Percentiles rank a stretch among this genome's conserved stretches.
Evolutionary conservation across 1,139 yeast genomes (phyloP).

Genomic region (Blastobotrys indianensis): DNA sequence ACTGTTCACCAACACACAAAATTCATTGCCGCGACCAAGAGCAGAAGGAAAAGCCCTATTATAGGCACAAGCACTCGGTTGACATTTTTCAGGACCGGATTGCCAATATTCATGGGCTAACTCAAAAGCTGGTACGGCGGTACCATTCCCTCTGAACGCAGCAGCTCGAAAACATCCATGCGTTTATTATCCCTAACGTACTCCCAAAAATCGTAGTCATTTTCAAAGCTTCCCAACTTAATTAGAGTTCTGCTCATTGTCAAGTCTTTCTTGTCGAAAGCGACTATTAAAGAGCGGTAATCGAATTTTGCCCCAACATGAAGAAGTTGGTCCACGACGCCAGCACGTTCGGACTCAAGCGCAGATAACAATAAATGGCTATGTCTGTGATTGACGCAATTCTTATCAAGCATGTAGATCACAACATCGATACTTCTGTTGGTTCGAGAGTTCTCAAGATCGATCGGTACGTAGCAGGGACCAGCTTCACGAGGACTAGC

Average conservation of each 20-base stretch:
- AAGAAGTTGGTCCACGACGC: slow-evolving; percentile 5
- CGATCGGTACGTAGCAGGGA: slow-evolving; percentile 3
- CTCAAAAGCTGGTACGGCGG: slow-evolving; percentile 11
- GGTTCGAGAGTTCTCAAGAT: slow-evolving; percentile 2
- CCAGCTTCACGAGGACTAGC: background rate
- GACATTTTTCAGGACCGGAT: too few relatives aligned
- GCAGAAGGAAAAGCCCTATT: too few relatives aligned
- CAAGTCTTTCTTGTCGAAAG: slow-evolving; percentile 7
- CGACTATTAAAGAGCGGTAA: slow-evolving; percentile 10
- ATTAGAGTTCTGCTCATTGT: slow-evolving; percentile 6
- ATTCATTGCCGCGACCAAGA: too few relatives aligned
- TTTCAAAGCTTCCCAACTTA: background rate
- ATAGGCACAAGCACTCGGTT: too few relatives aligned
- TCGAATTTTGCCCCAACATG: slow-evolving; percentile 9
- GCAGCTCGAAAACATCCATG: slow-evolving; percentile 3
- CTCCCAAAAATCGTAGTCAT: slow-evolving; percentile 13
- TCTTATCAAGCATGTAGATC: slow-evolving; percentile 9
- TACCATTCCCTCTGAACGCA: slow-evolving; percentile 6
- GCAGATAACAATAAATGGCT: slow-evolving; percentile 6
- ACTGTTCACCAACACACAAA: too few relatives aligned
- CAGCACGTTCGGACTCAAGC: slow-evolving; percentile 1
- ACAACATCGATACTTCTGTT: slow-evolving; percentile 10
- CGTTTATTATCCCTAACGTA: slow-evolving; percentile 5
- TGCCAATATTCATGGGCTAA: too few relatives aligned
- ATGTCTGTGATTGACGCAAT: slow-evolving; percentile 5